These are phyloP conservation scores for Lichtheimia corymbifera DNA, from an alignment of 371 early-diverging fungal species.

Conservation along the genomic window DNA sequence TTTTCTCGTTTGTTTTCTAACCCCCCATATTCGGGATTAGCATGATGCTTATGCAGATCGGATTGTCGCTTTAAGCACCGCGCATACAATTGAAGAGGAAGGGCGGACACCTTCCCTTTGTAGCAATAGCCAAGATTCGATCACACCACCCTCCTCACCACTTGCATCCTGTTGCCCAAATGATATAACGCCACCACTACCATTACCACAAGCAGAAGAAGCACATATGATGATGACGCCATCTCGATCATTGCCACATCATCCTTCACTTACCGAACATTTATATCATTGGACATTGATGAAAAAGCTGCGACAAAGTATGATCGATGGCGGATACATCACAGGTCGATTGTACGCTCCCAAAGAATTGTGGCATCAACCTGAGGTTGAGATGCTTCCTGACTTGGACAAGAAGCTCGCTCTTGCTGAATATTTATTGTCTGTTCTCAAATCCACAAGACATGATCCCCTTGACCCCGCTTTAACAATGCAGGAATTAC, in stretches of 20 bases:
- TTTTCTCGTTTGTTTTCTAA: not conserved
- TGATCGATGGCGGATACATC: conserved; percentile 30
- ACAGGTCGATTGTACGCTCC: conserved; percentile 25
- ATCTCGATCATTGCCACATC: not conserved
- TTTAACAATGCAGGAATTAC: not conserved
- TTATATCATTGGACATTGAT: conserved; percentile 13
- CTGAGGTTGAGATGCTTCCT: not conserved
- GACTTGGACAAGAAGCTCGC: conserved; percentile 8
- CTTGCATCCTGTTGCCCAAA: not conserved
- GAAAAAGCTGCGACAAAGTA: conserved; percentile 18
- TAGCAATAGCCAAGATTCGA: not conserved
- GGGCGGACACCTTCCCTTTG: too few relatives aligned
- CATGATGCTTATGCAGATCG: conserved; percentile 2
- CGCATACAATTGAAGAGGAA: too few relatives aligned
- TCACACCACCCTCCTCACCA: not conserved
- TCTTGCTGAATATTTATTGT: conserved; percentile 3
- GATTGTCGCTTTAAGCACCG: conserved; percentile 3
- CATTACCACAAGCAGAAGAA: not conserved
- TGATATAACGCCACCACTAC: not conserved
- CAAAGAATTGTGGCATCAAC: conserved; percentile 30
- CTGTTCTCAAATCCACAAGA: not conserved
- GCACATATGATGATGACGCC: not conserved
- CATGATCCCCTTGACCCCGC: not conserved
- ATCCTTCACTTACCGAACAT: not conserved
- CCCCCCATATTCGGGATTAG: not conserved